Base-by-base conservation (phyloP, 2,329 filamentous ascomycete genomes). In the Phaeophleospora eucalypticola region DNA sequence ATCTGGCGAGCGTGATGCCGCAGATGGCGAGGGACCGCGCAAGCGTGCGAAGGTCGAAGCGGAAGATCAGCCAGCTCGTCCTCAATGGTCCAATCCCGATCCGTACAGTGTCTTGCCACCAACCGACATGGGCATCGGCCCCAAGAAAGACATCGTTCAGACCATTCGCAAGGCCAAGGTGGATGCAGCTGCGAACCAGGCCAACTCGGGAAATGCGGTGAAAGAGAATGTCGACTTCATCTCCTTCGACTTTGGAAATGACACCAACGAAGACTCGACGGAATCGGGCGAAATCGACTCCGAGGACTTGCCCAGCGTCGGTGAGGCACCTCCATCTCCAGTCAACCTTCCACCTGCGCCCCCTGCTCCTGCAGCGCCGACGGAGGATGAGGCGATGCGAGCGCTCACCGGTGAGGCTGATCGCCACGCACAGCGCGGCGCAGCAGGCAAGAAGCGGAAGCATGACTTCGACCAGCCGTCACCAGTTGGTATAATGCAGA, bases 61-160 rank as follows among this genome's bases (percentile, higher is more conserved):
- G 14, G 56, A 68, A 36, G 64, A 62, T 16, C 63, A 44, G 16
- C 51, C 68, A 35, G 62, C 63, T 4, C 64, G 65, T 4, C 89
- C 89, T 2, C 89, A 86, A 66, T 97, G 91, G 91, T 95, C 89
- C 3, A 97, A 97, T 58, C 90, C 91, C 3, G 91, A 97, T 65
- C 89, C 90, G 0, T 96, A 97, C 68, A 95, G 88, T 4, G 86
- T 82, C 2, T 74, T 95, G 8, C 91, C 91, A 7, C 89, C 89
- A 4, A 80, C 83, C 0, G 86, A 90, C 54, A 85, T 89, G 45
- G 75, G 73, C 4, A 76, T 80, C 33, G 78, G 79, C 16, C 94
- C 93, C 69, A 89, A 85, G 67, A 84, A 82, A 57, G 89, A 96
- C 56, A 84, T 96, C 33, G 87, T 97, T 29, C 87, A 94, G 61